Conservation (phyloP, 768 basidiomycete species). For the Galerina sulciceps region DNA sequence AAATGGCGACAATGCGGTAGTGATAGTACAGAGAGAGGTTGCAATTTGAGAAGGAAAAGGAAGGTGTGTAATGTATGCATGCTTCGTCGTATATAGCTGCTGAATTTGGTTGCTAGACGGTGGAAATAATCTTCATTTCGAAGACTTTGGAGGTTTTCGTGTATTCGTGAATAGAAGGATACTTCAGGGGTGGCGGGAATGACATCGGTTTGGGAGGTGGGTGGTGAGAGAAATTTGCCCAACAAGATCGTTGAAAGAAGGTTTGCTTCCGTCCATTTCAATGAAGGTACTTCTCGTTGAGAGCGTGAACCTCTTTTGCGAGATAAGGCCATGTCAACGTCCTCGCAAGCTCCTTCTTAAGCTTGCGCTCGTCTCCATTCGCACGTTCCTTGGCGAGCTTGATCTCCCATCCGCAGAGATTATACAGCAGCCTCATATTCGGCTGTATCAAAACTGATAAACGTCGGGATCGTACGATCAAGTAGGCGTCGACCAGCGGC, state of each 20-base stretch:
- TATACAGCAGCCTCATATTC: conserved; percentile 94
- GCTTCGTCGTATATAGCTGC: neutral
- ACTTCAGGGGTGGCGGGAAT: too few relatives aligned
- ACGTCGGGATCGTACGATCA: conserved; percentile 88
- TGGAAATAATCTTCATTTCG: neutral
- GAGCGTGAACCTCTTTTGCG: conserved; percentile 80
- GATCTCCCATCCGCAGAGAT: conserved; percentile 94
- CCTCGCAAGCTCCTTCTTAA: conserved; percentile 64
- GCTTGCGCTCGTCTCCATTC: conserved; percentile 48
- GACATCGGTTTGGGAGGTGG: neutral
- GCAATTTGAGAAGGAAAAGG: neutral
- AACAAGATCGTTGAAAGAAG: too few relatives aligned
- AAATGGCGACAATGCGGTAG: neutral
- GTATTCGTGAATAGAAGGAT: neutral
- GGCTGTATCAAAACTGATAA: conserved; percentile 93
- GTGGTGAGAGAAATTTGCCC: neutral
- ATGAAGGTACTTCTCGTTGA: conserved; percentile 83
- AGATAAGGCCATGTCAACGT: conserved; percentile 85
- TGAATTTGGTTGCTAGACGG: neutral
- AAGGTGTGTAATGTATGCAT: neutral
- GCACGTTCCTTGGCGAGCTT: conserved; percentile 82
- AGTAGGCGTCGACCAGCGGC: conserved; percentile 91
- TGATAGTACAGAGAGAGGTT: conserved; percentile 4
- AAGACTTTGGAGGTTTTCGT: neutral
- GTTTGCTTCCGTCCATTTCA: conserved; percentile 16